These are phyloP conservation scores for Trichoderma arundinaceum DNA, from an alignment of 2,329 filamentous ascomycete genomes.

Conservation along the genomic window DNA sequence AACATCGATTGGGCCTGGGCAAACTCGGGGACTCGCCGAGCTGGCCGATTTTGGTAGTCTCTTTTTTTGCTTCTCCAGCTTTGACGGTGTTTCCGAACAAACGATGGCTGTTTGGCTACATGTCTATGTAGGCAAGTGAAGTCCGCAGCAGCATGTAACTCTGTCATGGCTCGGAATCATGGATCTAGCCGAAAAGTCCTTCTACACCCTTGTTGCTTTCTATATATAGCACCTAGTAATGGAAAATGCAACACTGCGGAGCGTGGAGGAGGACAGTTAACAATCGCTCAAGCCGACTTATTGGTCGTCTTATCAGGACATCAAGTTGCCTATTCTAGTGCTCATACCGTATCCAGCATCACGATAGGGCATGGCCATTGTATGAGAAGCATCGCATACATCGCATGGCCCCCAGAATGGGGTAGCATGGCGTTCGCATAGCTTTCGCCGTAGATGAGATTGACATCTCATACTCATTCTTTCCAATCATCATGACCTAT, in stretches of 20 bases:
- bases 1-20: slow-evolving; percentile 4
- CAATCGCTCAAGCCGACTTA: background rate
- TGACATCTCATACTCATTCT: background rate
- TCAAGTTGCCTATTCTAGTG: background rate
- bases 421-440: background rate
- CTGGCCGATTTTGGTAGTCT: background rate
- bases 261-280: background rate
- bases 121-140: background rate
- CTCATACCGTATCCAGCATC: background rate
- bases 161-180: background rate
- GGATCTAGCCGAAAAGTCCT: slow-evolving; percentile 13
- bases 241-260: slow-evolving; percentile 13
- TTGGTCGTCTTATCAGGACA: background rate
- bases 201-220: background rate
- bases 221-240: background rate
- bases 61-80: background rate
- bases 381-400: background rate
- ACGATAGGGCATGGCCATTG: background rate
- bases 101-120: background rate
- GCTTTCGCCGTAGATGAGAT: background rate
- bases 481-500: background rate
- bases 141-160: background rate
- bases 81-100: background rate
- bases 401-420: background rate
- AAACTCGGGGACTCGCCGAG: slow-evolving; percentile 13